These are phyloP conservation scores for Neodidymelliopsis sp. DNA, from an alignment of 2,329 filamentous ascomycete species.

Conservation along the genomic window DNA sequence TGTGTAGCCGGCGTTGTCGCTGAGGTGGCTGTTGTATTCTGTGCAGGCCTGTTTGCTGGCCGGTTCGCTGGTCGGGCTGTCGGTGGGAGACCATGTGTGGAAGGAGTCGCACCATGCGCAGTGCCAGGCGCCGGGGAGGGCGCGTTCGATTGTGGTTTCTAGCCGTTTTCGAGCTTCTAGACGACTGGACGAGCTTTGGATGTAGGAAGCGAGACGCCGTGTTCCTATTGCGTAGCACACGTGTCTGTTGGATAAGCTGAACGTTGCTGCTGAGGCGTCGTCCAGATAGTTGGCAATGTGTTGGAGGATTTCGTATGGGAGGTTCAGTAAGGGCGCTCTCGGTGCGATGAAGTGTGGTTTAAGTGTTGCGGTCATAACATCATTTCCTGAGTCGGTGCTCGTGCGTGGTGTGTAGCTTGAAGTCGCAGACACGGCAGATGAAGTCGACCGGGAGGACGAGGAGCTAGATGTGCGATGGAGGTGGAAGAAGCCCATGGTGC, in stretches of 20 bases:
- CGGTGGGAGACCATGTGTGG: conserved; percentile 27
- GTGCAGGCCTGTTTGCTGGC: conserved; percentile 23
- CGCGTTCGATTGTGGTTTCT: conserved; percentile 40
- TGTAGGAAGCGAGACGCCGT: conserved; percentile 23
- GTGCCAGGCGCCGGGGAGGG: conserved; percentile 43
- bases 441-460: conserved; percentile 2
- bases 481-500: conserved; percentile 15
- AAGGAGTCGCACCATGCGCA: conserved; percentile 47
- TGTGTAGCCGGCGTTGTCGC: conserved; percentile 24
- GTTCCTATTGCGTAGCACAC: conserved; percentile 42
- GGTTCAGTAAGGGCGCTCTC: conserved; percentile 27
- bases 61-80: conserved; percentile 18
- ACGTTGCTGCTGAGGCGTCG: conserved; percentile 30
- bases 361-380: conserved; percentile 18
- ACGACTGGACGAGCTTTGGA: conserved; percentile 22
- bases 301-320: conserved; percentile 43
- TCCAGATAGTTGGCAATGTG: conserved; percentile 38
- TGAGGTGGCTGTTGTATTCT: conserved; percentile 38
- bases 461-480: conserved; percentile 9
- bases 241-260: conserved; percentile 37
- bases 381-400: conserved; percentile 8
- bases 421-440: neutral
- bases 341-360: conserved; percentile 7
- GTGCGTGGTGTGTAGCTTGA: conserved; percentile 5
- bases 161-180: conserved; percentile 34